Evolutionary conservation across 148 eudicot genomes (phyloP).

Genomic region (Hydrangea macrophylla): DNA sequence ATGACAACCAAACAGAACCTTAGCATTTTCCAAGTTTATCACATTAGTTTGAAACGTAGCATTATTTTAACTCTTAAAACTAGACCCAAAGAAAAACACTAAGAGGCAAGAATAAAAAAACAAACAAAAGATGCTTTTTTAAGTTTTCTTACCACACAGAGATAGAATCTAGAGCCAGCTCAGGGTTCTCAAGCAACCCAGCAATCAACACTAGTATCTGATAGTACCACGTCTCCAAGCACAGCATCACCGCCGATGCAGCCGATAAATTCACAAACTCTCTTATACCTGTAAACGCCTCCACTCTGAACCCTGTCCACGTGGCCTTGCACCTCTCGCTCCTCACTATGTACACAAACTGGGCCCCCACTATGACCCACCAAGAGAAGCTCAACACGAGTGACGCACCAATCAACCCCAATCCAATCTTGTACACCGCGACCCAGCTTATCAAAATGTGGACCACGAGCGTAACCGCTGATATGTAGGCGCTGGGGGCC

Average conservation of each 20-base stretch:
- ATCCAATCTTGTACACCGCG: constrained; percentile 4
- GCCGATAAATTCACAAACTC: constrained; percentile 14
- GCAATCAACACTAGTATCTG: constrained; percentile 19
- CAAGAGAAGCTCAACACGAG: too few relatives aligned
- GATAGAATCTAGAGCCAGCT: constrained; percentile 17
- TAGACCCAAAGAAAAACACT: too few relatives aligned
- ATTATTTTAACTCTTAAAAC: too few relatives aligned
- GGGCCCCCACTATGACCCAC: constrained; percentile 23
- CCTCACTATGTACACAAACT: constrained; percentile 12
- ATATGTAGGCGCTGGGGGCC: constrained; percentile 17
- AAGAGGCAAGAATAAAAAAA: neutral
- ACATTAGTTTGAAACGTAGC: too few relatives aligned
- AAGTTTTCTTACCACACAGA: constrained; percentile 18
- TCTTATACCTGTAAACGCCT: constrained; percentile 16
- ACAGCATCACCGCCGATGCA: constrained; percentile 23
- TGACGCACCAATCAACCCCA: constrained; percentile 15
- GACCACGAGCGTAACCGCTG: constrained; percentile 1
- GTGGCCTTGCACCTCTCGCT: constrained; percentile 5
- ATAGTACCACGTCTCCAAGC: constrained; percentile 21
- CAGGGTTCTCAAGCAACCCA: constrained; percentile 14
- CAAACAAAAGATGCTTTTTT: neutral
- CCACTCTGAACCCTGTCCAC: constrained; percentile 14
- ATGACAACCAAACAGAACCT: too few relatives aligned
- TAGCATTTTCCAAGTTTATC: too few relatives aligned
- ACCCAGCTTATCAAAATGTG: constrained; percentile 12